phyloP scores from a whole-genome alignment of 805 yeast species.

The Spathaspora passalidarum region DNA sequence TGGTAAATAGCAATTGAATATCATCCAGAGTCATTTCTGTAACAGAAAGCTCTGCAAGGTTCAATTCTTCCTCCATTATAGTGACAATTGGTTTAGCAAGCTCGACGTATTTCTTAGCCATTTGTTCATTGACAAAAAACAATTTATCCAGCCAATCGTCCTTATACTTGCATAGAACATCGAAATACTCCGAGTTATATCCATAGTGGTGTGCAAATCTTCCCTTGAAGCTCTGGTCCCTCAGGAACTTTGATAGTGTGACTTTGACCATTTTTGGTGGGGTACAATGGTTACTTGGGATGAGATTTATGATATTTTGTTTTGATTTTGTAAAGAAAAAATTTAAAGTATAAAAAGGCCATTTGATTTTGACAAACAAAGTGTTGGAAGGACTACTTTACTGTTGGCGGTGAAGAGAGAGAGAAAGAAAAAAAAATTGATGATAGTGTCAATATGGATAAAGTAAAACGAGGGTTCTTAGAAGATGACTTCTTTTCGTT shows the following conservation, averaged over 20 bases:
- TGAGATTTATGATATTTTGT: background rate
- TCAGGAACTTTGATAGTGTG: slow-evolving; percentile 6
- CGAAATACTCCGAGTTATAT: slow-evolving; percentile 39
- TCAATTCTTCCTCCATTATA: slow-evolving; percentile 7
- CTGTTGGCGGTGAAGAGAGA: background rate
- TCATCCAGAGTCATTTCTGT: slow-evolving; percentile 5
- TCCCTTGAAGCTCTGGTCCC: slow-evolving; percentile 26
- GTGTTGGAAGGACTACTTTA: no score
- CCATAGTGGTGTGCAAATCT: slow-evolving; percentile 48
- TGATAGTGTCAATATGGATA: background rate
- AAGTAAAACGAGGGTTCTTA: slow-evolving; percentile 2
- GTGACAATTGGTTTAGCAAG: slow-evolving; percentile 2
- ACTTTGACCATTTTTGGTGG: background rate
- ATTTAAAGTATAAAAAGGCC: background rate
- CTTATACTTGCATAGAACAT: slow-evolving; percentile 43
- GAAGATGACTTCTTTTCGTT: slow-evolving; percentile 33
- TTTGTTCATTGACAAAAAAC: slow-evolving; percentile 39
- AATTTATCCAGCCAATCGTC: slow-evolving; percentile 48
- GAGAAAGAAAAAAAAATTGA: background rate
- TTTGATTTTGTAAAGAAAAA: background rate
- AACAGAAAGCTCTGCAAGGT: slow-evolving; percentile 11
- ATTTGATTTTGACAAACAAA: background rate
- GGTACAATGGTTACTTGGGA: background rate
- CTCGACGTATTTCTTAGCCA: slow-evolving; percentile 9
- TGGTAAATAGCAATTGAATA: slow-evolving; percentile 6